Percentiles rank a stretch among this genome's conserved stretches.
Evolutionary conservation across 2,329 filamentous ascomycete genomes (phyloP).

Genomic region (Westerdykella aurantiaca): DNA sequence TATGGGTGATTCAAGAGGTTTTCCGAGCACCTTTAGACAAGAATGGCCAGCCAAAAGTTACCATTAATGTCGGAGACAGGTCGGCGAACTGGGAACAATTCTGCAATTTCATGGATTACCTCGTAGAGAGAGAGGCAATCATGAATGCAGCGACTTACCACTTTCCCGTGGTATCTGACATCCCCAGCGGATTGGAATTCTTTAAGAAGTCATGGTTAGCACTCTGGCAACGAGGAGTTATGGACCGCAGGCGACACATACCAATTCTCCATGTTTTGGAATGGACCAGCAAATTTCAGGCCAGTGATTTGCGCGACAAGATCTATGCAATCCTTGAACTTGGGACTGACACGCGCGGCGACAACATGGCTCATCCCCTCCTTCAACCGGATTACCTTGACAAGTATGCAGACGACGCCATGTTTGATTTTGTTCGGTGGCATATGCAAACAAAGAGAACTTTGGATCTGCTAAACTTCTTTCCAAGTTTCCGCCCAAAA

Average conservation of each 20-base stretch:
- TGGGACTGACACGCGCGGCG: too few species aligned
- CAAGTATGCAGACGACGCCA: too few species aligned
- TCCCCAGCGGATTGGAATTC: background rate
- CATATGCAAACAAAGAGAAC: too few species aligned
- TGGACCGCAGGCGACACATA: background rate
- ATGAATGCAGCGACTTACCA: background rate
- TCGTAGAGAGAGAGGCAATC: background rate
- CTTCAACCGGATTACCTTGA: too few species aligned
- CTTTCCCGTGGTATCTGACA: background rate
- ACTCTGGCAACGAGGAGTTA: background rate
- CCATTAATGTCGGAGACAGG: background rate
- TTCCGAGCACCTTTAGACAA: constrained; percentile 1
- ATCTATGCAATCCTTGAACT: constrained; percentile 7
- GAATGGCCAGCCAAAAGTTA: background rate
- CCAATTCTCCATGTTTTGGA: background rate
- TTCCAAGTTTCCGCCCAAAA: too few species aligned
- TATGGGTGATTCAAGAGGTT: constrained; percentile 12
- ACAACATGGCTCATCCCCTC: too few species aligned
- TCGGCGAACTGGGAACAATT: background rate
- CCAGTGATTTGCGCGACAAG: constrained; percentile 3
- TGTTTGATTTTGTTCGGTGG: too few species aligned
- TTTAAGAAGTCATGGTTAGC: background rate
- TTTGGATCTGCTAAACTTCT: too few species aligned
- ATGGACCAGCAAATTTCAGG: background rate
- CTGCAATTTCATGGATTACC: background rate